Conservation (phyloP, 176 grass and related monocot genomes). For the Secale cereale region DNA sequence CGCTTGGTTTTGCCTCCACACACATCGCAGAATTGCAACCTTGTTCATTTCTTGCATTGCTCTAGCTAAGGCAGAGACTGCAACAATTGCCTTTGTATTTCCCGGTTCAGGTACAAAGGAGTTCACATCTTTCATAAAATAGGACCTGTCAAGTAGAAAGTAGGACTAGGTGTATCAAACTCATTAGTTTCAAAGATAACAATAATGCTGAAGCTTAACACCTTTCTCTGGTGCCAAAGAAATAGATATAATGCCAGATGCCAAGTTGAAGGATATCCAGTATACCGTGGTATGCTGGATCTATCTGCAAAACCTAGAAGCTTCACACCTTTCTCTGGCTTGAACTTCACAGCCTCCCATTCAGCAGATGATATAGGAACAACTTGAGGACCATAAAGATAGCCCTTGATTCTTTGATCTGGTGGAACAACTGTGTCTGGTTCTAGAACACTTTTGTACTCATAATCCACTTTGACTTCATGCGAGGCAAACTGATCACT, state of each 20-base stretch:
- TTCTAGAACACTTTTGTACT: conserved; percentile 79
- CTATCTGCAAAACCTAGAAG: conserved; percentile 88
- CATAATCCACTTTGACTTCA: conserved; percentile 88
- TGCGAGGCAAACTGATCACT: conserved; percentile 76
- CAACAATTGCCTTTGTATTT: conserved; percentile 63
- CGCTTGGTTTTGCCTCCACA: conserved; percentile 81
- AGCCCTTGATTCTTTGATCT: conserved; percentile 96
- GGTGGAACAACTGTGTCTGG: conserved; percentile 81
- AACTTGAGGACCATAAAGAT: conserved; percentile 96
- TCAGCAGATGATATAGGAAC: conserved; percentile 81
- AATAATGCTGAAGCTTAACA: conserved; percentile 7
- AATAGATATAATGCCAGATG: conserved; percentile 6
- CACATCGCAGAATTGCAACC: conserved; percentile 75
- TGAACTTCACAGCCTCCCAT: conserved; percentile 81
- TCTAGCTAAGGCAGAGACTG: conserved; percentile 73
- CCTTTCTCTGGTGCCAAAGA: not conserved
- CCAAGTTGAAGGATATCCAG: not conserved
- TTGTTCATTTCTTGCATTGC: conserved; percentile 83
- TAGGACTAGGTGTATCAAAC: not conserved
- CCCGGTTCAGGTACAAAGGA: conserved; percentile 87
- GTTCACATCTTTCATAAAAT: conserved; percentile 90
- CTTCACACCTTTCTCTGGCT: conserved; percentile 90
- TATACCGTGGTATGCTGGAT: conserved; percentile 66
- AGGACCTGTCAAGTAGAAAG: conserved; percentile 50
- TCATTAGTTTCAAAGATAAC: not conserved